A percentile compares a stretch with the other conserved stretches of the same genome.
Evolutionary conservation across 495 filamentous ascomycete species (phyloP).

Genomic region (Hyaloscypha hepaticicola): DNA sequence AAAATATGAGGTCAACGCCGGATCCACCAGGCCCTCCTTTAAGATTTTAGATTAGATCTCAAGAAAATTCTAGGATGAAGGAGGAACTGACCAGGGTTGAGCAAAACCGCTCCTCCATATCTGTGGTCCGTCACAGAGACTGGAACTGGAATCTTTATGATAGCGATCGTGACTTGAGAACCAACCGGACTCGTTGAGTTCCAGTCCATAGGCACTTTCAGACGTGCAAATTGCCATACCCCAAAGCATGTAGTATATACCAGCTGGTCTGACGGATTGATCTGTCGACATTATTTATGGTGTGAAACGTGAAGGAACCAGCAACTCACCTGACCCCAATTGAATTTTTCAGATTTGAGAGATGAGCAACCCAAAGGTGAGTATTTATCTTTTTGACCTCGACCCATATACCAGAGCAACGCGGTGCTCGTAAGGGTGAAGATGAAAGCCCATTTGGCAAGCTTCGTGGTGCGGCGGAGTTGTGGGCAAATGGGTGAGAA

Average conservation of each 20-base stretch:
- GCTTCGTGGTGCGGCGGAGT: neutral
- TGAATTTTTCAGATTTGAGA: neutral
- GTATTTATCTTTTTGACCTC: neutral
- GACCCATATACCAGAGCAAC: neutral
- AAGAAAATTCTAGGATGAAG: neutral
- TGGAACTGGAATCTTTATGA: constrained; percentile 38
- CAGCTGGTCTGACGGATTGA: neutral
- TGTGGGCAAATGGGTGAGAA: neutral
- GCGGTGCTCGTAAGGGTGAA: neutral
- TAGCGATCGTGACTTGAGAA: constrained; percentile 35
- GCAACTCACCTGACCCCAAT: neutral
- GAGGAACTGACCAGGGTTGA: constrained; percentile 37
- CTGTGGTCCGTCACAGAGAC: constrained; percentile 30
- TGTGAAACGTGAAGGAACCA: neutral
- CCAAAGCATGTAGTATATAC: neutral
- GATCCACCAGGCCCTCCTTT: constrained; percentile 41
- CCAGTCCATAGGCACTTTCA: constrained; percentile 44
- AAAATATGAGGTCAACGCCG: constrained; percentile 30
- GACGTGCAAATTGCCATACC: constrained; percentile 38
- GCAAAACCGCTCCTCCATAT: constrained; percentile 42
- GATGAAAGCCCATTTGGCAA: neutral
- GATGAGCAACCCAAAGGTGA: neutral
- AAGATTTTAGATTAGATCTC: neutral
- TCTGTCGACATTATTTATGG: neutral
- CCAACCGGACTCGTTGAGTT: constrained; percentile 23